phyloP scores from a whole-genome alignment of 2,329 filamentous ascomycete species.

The Chalaropsis ovoidea region DNA sequence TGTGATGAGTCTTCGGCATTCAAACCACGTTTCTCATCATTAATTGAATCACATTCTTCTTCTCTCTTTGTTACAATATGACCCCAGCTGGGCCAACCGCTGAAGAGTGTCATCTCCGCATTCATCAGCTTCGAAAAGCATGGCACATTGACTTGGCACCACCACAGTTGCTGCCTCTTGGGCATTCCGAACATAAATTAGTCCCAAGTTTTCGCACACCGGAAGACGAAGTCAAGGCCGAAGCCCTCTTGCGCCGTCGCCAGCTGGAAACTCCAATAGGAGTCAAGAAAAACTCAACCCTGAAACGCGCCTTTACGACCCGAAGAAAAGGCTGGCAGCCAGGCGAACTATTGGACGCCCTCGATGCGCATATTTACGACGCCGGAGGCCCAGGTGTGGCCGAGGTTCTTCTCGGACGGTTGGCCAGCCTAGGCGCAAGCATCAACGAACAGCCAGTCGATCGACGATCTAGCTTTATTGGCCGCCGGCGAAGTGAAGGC shows the following conservation, averaged over 20 bases:
- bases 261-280: slow-evolving; percentile 28
- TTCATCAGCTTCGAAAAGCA: slow-evolving; percentile 42
- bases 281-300: slow-evolving; percentile 24
- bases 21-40: not conserved
- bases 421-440: slow-evolving; percentile 42
- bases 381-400: slow-evolving; percentile 45
- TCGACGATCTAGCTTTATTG: slow-evolving; percentile 41
- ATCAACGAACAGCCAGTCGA: slow-evolving; percentile 38
- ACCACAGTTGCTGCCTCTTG: not conserved
- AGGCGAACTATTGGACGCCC: slow-evolving; percentile 43
- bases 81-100: not conserved
- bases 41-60: not conserved
- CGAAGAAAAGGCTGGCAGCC: slow-evolving; percentile 45
- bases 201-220: slow-evolving; percentile 38
- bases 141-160: slow-evolving; percentile 36
- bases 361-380: slow-evolving; percentile 42
- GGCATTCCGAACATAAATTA: slow-evolving; percentile 32
- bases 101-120: slow-evolving; percentile 37
- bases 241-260: slow-evolving; percentile 44
- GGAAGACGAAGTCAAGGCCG: slow-evolving; percentile 44
- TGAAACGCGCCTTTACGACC: slow-evolving; percentile 38
- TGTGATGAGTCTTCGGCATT: not conserved
- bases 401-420: slow-evolving; percentile 44
- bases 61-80: not conserved
- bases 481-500: slow-evolving; percentile 42